A percentile compares a stretch with the other conserved stretches of the same genome.
Evolutionary conservation across 1,139 yeast species (phyloP).

Genomic region (Diutina mesorugosa): DNA sequence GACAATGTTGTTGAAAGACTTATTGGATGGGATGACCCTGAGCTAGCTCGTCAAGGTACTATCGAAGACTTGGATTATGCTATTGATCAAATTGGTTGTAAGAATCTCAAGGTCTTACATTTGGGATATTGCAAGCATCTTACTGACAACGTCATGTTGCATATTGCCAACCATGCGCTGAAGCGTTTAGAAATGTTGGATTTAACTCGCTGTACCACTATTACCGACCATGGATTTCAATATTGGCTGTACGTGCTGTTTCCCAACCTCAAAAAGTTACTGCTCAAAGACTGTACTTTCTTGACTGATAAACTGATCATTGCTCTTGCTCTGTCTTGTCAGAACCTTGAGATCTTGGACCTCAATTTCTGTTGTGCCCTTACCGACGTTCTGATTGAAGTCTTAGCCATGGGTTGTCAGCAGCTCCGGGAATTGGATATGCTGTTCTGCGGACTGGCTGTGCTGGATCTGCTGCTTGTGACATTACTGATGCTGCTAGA

Average conservation of each 20-base stretch:
- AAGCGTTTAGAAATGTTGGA: conserved; percentile 44
- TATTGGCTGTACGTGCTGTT: conserved; percentile 48
- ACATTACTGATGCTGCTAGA: conserved; percentile 46
- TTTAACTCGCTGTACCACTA: conserved; percentile 63
- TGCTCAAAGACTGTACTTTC: conserved; percentile 62
- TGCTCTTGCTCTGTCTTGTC: conserved; percentile 49
- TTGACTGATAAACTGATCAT: conserved; percentile 54
- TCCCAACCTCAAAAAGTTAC: conserved; percentile 36
- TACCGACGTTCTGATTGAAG: conserved; percentile 56
- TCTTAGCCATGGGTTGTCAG: conserved; percentile 53
- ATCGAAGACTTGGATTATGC: conserved; percentile 5
- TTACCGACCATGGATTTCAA: conserved; percentile 62
- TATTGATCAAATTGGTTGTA: conserved; percentile 35
- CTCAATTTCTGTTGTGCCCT: conserved; percentile 67
- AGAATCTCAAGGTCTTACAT: conserved; percentile 36
- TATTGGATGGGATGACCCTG: conserved; percentile 35
- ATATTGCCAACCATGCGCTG: conserved; percentile 46
- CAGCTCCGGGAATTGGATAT: conserved; percentile 38
- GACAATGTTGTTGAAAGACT: conserved; percentile 59
- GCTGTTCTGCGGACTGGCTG: conserved; percentile 72
- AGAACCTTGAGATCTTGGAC: conserved; percentile 41
- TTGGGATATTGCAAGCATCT: conserved; percentile 65
- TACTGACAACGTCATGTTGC: conserved; percentile 55
- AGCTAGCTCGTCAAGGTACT: conserved; percentile 6
- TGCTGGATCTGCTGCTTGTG: conserved; percentile 55